Base-by-base conservation (phyloP, 2,329 filamentous ascomycete genomes). In the Raffaelea albimanens region DNA sequence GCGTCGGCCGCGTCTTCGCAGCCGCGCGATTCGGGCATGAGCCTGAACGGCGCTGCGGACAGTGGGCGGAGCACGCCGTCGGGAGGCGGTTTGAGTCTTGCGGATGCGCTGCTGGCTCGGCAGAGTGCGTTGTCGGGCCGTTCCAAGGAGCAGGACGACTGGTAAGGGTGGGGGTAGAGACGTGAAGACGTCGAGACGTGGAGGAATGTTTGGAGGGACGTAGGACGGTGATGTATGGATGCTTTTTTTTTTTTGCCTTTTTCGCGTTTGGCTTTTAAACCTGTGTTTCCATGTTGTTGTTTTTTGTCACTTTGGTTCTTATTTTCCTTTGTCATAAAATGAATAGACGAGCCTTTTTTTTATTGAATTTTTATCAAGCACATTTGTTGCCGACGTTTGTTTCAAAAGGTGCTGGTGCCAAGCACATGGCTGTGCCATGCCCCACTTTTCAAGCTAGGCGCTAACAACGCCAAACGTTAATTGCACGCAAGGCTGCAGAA, bases 81-180 rank as follows among this genome's bases (percentile, higher is more conserved):
- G 34, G 78, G 82, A 14, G 84, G 83, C 43, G 84, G 84, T 34
- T 66, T 91, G 56, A 86, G 85, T 41, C 66, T 93, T 55, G 87
- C 87, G 2, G 85, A 90, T 61, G 85, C 85, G n/a, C 67, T 93
- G 57, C 69, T 85, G 57, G 83, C 84, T 40, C 73, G 87, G 57
- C 84, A 90, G 69, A 81, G 78, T 54, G 84, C 83, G 5, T 87
- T 88, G 82, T 80, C 82, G 58, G 79, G 75, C 58, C 79, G 78
- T 63, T n/a, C n/a, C 7, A 76, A 82, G 19, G 80, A 85, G 18
- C 82, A 85, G 42, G 82, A 85, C 54, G 80, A 87, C 59, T 85
- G 82, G 82, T 85, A 29, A 13, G 13, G 13, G 13, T 7, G 13
- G 25, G 13, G 13, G 13, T 7, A 13, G 25, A 29, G 25, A 29